phyloP scores from a whole-genome alignment of 1,284 basidiomycete genomes.

The Afroboletus lepidellus region DNA sequence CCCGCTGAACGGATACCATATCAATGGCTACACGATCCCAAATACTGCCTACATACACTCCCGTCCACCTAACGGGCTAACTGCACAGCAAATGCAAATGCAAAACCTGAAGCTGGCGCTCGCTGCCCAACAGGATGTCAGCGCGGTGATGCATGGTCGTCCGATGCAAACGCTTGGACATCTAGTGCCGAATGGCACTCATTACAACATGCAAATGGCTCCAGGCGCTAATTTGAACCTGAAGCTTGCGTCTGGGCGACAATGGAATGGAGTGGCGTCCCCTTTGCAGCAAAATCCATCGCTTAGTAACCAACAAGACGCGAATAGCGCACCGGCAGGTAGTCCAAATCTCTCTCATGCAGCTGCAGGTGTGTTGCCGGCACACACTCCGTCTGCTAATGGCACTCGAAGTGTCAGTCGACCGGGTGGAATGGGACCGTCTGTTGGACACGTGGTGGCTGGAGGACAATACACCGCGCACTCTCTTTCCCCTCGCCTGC shows the following conservation, averaged over 20 bases:
- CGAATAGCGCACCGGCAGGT: constrained; percentile 31
- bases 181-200: constrained; percentile 35
- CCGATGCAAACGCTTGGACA: constrained; percentile 33
- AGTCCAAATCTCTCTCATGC: constrained; percentile 34
- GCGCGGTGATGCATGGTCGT: constrained; percentile 36
- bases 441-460: constrained; percentile 37
- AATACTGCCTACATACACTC: constrained; percentile 35
- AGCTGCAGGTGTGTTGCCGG: constrained; percentile 38
- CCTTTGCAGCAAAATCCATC: constrained; percentile 34
- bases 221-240: constrained; percentile 37
- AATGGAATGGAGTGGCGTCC: constrained; percentile 37
- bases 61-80: constrained; percentile 39
- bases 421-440: constrained; percentile 28
- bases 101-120: constrained; percentile 54
- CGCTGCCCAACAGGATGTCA: constrained; percentile 40
- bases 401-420: constrained; percentile 47
- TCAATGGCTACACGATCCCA: constrained; percentile 41
- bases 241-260: constrained; percentile 42
- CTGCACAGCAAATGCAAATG: constrained; percentile 56
- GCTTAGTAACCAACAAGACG: constrained; percentile 29
- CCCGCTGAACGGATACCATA: constrained; percentile 47
- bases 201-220: constrained; percentile 38
- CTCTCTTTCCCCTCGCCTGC: constrained; percentile 54
- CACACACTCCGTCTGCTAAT: constrained; percentile 55
- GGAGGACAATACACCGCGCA: constrained; percentile 42